Evolutionary conservation across 192 early-diverging fungal species (phyloP).

Genomic region (Coemansia sp.): DNA sequence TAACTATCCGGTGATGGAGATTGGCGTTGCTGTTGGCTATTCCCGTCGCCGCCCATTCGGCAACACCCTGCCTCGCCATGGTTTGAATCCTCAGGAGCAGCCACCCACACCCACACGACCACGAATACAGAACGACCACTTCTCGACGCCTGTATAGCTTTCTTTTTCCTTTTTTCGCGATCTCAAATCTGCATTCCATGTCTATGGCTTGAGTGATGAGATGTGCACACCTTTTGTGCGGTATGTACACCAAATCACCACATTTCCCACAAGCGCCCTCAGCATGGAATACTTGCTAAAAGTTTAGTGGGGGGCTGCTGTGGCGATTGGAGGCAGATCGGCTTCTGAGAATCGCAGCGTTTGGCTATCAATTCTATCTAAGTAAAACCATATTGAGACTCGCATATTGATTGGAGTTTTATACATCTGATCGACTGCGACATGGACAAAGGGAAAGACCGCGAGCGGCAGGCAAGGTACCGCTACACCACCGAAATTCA

Average conservation of each 20-base stretch:
- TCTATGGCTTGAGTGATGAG: no score
- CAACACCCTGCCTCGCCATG: constrained; percentile 20
- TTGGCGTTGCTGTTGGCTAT: constrained; percentile 50
- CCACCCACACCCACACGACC: not conserved
- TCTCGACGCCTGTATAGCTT: not conserved
- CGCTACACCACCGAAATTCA: constrained; percentile 78
- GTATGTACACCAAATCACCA: no score
- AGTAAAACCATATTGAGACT: not conserved
- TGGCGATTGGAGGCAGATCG: no score
- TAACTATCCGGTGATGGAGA: constrained; percentile 53
- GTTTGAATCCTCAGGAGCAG: not conserved
- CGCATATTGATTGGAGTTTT: not conserved
- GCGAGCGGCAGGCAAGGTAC: constrained; percentile 36
- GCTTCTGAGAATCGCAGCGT: not conserved
- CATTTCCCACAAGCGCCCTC: no score
- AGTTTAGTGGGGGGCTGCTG: no score
- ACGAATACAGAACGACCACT: not conserved
- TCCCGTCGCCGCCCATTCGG: constrained; percentile 46
- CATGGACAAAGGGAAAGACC: constrained; percentile 35
- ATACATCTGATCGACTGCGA: not conserved
- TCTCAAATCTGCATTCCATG: not conserved
- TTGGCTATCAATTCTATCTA: not conserved
- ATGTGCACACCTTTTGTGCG: no score
- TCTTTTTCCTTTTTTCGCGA: not conserved
- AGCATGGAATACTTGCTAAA: no score